Conservation (phyloP, 2,329 filamentous ascomycete genomes). For the Diplodia mutila region DNA sequence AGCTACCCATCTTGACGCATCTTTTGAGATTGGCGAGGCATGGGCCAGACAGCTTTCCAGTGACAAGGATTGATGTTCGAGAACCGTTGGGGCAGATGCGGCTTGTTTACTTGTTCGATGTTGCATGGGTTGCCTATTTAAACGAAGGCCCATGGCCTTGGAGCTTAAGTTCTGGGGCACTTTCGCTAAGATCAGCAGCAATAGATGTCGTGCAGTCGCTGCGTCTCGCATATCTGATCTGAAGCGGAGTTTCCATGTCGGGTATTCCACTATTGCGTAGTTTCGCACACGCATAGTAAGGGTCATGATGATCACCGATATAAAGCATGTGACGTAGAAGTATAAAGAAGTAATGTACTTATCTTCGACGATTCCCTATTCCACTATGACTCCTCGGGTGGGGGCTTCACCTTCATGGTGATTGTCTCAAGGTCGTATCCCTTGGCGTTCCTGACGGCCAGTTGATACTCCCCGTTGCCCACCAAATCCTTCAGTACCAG, state of each 20-base stretch:
- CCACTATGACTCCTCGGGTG: not conserved
- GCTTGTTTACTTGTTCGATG: not conserved
- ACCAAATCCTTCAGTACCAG: constrained; percentile 81
- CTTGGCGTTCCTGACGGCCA: constrained; percentile 2
- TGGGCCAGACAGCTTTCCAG: not conserved
- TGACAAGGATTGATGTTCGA: not conserved
- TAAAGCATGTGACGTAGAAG: too few species aligned
- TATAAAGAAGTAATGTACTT: too few species aligned
- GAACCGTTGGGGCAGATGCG: not conserved
- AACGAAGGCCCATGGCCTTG: not conserved
- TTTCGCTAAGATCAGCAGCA: not conserved
- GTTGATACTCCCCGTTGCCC: not conserved
- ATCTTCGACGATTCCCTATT: not conserved
- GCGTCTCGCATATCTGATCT: too few species aligned
- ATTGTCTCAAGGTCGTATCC: constrained; percentile 13
- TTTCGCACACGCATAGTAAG: too few species aligned
- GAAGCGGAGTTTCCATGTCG: too few species aligned
- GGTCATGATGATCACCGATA: too few species aligned
- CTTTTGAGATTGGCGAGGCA: not conserved
- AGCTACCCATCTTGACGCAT: not conserved
- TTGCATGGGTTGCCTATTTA: not conserved
- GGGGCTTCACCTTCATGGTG: constrained; percentile 10
- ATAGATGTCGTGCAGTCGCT: not conserved
- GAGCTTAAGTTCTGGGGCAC: not conserved
- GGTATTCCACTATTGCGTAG: too few species aligned